A percentile compares a stretch with the other conserved stretches of the same genome.
Conservation (phyloP, 1,139 yeast genomes). For the Pichia sp. region DNA sequence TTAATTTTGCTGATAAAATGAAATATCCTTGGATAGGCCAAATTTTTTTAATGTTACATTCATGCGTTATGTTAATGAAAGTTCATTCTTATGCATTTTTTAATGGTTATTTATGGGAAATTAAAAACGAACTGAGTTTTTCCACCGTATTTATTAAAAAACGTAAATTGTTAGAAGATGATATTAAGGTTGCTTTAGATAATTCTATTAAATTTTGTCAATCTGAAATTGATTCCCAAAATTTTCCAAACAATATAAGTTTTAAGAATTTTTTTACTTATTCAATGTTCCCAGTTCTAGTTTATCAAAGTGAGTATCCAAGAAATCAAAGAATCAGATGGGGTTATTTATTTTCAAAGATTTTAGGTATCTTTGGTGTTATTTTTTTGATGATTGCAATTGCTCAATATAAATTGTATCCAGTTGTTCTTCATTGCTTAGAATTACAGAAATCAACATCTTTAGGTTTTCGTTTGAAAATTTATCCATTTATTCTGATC, state of each 20-base stretch:
- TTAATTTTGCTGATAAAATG: constrained; percentile 45
- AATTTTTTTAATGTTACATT: constrained; percentile 74
- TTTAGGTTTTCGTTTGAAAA: constrained; percentile 39
- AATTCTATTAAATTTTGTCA: constrained; percentile 56
- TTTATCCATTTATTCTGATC: constrained; percentile 57
- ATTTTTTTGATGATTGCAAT: constrained; percentile 74
- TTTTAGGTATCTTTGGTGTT: constrained; percentile 79
- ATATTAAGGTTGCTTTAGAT: constrained; percentile 31
- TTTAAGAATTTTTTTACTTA: constrained; percentile 61
- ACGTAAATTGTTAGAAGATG: constrained; percentile 25
- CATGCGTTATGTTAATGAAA: constrained; percentile 85
- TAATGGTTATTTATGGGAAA: constrained; percentile 80
- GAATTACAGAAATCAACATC: constrained; percentile 41
- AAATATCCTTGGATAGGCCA: constrained; percentile 82
- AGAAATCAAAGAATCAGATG: constrained; percentile 65
- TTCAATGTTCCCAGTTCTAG: constrained; percentile 89
- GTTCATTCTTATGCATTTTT: constrained; percentile 86
- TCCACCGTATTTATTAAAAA: constrained; percentile 35
- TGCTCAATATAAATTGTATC: constrained; percentile 76
- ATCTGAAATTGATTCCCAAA: constrained; percentile 53
- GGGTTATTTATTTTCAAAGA: constrained; percentile 63
- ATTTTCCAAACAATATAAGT: constrained; percentile 71
- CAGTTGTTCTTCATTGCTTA: constrained; percentile 59
- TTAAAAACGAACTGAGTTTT: constrained; percentile 48
- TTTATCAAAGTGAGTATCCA: constrained; percentile 75